Evolutionary conservation across 768 basidiomycete species (phyloP).

Genomic region (Astraeus odoratus): DNA sequence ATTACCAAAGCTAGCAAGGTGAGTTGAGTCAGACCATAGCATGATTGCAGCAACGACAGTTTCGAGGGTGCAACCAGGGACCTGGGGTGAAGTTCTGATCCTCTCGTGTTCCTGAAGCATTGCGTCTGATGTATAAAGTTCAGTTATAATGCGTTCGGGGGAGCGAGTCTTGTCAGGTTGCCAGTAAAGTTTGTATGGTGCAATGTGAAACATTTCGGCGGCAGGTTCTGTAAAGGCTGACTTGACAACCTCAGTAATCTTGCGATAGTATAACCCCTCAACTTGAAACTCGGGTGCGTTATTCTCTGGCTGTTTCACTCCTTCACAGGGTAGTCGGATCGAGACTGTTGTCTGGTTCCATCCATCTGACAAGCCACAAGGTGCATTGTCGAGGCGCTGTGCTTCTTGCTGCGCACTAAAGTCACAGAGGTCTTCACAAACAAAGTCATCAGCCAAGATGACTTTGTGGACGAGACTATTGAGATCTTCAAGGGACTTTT

Average conservation of each 20-base stretch:
- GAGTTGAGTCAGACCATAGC: constrained; percentile 22
- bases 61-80: constrained; percentile 7
- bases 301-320: neutral
- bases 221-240: constrained; percentile 15
- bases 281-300: constrained; percentile 9
- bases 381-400: neutral
- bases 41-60: constrained; percentile 12
- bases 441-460: constrained; percentile 11
- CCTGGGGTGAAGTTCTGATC: neutral
- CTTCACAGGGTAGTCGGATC: constrained; percentile 4
- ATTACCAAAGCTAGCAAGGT: constrained; percentile 14
- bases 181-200: constrained; percentile 13
- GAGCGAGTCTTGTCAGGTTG: neutral
- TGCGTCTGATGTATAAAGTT: constrained; percentile 15
- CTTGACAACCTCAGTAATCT: constrained; percentile 18
- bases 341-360: constrained; percentile 8
- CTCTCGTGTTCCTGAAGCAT: constrained; percentile 13
- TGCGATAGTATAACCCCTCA: constrained; percentile 22
- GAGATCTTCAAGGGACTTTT: constrained; percentile 5
- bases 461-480: constrained; percentile 12
- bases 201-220: constrained; percentile 7
- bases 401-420: constrained; percentile 2
- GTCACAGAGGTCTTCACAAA: neutral
- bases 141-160: constrained; percentile 13
- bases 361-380: neutral